Evolutionary conservation across 352 stramenopile species (phyloP).

Genomic region (Phytophthora agathidicida): DNA sequence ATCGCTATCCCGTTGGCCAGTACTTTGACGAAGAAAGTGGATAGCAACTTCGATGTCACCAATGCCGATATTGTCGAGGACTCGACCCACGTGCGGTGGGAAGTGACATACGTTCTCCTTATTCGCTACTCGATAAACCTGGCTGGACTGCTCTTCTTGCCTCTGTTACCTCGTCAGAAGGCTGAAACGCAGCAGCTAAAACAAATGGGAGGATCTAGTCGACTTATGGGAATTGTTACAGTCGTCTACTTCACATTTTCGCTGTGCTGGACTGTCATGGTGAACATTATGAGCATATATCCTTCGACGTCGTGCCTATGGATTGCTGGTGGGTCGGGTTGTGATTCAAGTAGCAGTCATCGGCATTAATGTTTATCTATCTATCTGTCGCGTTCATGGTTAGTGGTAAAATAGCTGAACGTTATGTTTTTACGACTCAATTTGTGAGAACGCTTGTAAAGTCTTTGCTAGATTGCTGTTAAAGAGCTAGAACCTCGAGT

Average conservation of each 20-base stretch:
- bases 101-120: conserved; percentile 52
- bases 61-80: conserved; percentile 51
- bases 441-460: no score
- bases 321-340: conserved; percentile 23
- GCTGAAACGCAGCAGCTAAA: conserved; percentile 47
- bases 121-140: conserved; percentile 46
- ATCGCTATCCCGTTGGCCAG: conserved; percentile 43
- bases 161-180: conserved; percentile 50
- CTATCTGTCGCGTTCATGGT: neutral
- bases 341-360: conserved; percentile 2
- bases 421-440: no score
- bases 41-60: conserved; percentile 41
- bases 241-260: conserved; percentile 33
- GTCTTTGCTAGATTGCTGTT: no score
- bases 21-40: conserved; percentile 43
- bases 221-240: conserved; percentile 39
- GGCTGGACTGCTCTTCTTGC: conserved; percentile 36
- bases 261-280: conserved; percentile 32
- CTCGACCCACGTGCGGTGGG: conserved; percentile 32
- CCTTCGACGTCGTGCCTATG: conserved; percentile 26
- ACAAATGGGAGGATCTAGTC: conserved; percentile 38
- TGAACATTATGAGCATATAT: conserved; percentile 38
- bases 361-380: neutral
- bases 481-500: no score
- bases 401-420: no score